Percentiles rank a stretch among this genome's conserved stretches.
Evolutionary conservation across 176 grass and related monocot genomes (phyloP).

Genomic region (Oryza longistaminata): DNA sequence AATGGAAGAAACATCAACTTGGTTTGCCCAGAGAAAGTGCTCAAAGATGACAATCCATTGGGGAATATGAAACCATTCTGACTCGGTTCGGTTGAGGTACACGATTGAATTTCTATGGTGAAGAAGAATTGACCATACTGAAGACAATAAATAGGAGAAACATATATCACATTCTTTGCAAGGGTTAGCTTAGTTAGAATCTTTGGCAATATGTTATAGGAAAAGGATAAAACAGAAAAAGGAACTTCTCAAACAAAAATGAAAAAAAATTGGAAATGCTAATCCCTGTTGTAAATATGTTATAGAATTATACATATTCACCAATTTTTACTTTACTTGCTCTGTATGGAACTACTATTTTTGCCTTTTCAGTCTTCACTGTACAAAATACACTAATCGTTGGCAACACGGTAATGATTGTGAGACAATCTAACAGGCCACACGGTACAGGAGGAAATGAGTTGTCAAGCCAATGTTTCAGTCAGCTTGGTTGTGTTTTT

Average conservation of each 20-base stretch:
- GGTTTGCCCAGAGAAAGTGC: background rate
- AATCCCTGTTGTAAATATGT: constrained; percentile 39
- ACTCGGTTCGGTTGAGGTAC: background rate
- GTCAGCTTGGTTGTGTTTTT: background rate
- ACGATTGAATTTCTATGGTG: constrained; percentile 57
- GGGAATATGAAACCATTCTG: background rate
- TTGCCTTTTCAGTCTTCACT: background rate
- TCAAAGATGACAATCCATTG: background rate
- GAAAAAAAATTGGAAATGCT: background rate
- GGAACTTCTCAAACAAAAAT: background rate
- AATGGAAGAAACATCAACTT: constrained; percentile 15
- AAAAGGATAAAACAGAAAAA: background rate
- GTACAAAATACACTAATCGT: background rate
- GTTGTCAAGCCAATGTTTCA: background rate
- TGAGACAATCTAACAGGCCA: too few species aligned
- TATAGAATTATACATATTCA: constrained; percentile 23
- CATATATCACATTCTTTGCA: constrained; percentile 52
- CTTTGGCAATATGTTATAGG: background rate
- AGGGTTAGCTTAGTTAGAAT: constrained; percentile 37
- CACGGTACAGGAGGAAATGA: background rate
- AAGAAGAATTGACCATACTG: constrained; percentile 42
- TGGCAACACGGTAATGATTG: too few species aligned
- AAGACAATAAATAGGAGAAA: constrained; percentile 56
- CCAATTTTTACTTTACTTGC: background rate
- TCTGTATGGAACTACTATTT: background rate